phyloP scores from a whole-genome alignment of 495 filamentous ascomycete genomes.

The Aspergillus conjunctus region DNA sequence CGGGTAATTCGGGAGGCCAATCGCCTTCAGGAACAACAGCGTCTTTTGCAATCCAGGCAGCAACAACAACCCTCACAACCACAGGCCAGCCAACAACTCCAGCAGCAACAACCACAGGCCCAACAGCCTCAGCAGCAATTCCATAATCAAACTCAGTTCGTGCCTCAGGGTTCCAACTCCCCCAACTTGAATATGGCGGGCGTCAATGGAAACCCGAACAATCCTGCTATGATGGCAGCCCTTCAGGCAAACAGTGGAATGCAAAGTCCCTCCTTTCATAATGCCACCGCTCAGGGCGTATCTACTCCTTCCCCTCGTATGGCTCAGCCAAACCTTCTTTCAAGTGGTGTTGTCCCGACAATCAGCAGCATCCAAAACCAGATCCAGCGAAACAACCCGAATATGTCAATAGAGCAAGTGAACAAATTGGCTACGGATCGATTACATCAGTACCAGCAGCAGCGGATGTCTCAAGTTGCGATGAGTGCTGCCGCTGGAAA shows the following conservation, averaged over 20 bases:
- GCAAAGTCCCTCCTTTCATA: constrained; percentile 52
- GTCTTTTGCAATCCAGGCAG: constrained; percentile 65
- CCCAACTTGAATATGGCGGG: constrained; percentile 47
- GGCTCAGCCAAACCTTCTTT: constrained; percentile 53
- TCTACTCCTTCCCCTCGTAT: constrained; percentile 56
- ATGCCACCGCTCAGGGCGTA: constrained; percentile 43
- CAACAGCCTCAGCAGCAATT: constrained; percentile 47
- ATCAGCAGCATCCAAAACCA: constrained; percentile 55
- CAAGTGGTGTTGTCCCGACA: constrained; percentile 55
- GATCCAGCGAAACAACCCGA: constrained; percentile 56
- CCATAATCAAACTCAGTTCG: constrained; percentile 43
- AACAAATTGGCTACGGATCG: constrained; percentile 63
- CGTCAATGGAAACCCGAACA: constrained; percentile 57
- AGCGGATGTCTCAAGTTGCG: constrained; percentile 58
- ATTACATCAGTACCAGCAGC: constrained; percentile 55
- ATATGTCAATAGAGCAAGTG: constrained; percentile 59
- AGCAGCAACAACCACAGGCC: constrained; percentile 36
- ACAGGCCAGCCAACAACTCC: constrained; percentile 43
- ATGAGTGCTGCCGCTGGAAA: constrained; percentile 69
- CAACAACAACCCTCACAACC: constrained; percentile 48
- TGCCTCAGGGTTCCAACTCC: constrained; percentile 47
- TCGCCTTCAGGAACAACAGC: constrained; percentile 65
- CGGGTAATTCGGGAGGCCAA: constrained; percentile 62
- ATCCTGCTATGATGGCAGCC: constrained; percentile 53
- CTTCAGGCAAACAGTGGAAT: constrained; percentile 53